Conservation (phyloP, 176 grass and related monocot genomes). For the Urochloa ruziziensis region DNA sequence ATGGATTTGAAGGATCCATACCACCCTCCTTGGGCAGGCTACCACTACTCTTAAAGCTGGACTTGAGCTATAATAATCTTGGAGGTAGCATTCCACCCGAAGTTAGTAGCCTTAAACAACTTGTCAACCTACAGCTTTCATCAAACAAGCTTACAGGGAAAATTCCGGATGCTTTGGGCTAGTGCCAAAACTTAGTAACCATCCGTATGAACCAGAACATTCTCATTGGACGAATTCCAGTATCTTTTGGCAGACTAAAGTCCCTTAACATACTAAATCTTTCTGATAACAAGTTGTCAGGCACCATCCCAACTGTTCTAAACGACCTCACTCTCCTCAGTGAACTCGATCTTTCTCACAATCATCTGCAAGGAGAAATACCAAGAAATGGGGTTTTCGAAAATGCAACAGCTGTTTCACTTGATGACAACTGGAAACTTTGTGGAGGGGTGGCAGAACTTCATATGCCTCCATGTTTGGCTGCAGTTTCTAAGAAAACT, state of each 20-base stretch:
- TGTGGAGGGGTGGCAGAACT: conserved; percentile 39
- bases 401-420: neutral
- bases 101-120: conserved; percentile 27
- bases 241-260: neutral
- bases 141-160: conserved; percentile 27
- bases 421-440: neutral
- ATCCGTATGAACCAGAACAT: conserved; percentile 36
- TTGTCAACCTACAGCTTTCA: conserved; percentile 10
- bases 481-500: neutral
- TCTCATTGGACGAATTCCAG: conserved; percentile 39
- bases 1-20: no score
- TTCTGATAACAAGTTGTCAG: neutral
- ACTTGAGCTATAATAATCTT: no score
- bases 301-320: no score
- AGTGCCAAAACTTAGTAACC: conserved; percentile 16
- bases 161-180: conserved; percentile 24
- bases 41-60: no score
- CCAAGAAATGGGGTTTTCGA: neutral
- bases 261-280: conserved; percentile 32
- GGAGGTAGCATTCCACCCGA: neutral
- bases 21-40: no score
- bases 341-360: no score
- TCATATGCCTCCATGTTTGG: conserved; percentile 8
- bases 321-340: no score
- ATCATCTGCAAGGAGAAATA: no score